Base-by-base conservation (phyloP, 139 green algal genomes). In the Pedinophyceae sp. region DNA sequence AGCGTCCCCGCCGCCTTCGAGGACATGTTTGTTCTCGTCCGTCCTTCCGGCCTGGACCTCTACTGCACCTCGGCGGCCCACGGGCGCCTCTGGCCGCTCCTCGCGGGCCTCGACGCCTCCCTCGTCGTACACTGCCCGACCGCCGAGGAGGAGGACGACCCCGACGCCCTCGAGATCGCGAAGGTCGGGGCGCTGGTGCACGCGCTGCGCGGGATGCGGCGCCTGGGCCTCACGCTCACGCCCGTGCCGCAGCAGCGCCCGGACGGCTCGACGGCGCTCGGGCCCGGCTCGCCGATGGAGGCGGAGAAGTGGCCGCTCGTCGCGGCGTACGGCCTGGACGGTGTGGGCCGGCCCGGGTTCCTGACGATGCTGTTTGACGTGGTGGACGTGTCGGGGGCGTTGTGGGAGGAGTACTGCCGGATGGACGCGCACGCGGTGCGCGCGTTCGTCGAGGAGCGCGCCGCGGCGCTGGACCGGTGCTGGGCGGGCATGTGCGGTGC, bases 221-320 rank as follows among this genome's bases (percentile, higher is more conserved):
- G 22, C 1, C 27, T 78, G 6, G 70, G 61, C 46, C 55, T 78
- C 2, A 50, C 62, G 20, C 59, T 61, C 23, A 39, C 16, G 27
- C 38, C 65, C 2, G n/a, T n/a, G n/a, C n/a, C n/a, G n/a, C n/a
- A n/a, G n/a, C n/a, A n/a, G n/a, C 38, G 47, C 4, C 3, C 28
- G 2, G 52, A 30, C 20, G 30, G 30, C 27, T 3, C 3, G 13
- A 4, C 22, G 46, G n/a, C n/a, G n/a, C n/a, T n/a, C n/a, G n/a
- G n/a, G n/a, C n/a, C n/a, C n/a, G 3, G 25, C 25, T 4, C 22
- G 24, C 46, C 55, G 13, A 68, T 76, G 60, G 53, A 66, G 56
- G 58, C 71, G 30, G 74, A 82, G 65, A 19, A 34, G 28, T 82
- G 74, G 74, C 67, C 74, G 24, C 65, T 82, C 50, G 54, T 82